Conservation (phyloP, 768 basidiomycete species). For the Psilocybe azurescens region DNA sequence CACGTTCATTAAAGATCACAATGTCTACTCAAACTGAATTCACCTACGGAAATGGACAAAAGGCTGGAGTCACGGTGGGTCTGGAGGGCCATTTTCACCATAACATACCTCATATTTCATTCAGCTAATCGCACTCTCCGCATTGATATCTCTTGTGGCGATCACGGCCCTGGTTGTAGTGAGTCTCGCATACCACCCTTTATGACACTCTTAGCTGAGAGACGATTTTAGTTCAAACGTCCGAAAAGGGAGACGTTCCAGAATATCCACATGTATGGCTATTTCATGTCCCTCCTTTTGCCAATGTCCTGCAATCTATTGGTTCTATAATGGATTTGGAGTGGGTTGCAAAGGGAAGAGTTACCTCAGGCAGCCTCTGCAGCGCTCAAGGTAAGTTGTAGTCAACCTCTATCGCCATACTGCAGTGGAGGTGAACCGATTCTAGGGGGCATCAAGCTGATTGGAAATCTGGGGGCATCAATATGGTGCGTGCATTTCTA, state of each 20-base stretch:
- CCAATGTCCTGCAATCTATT: conserved; percentile 33
- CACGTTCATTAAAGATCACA: conserved; percentile 11
- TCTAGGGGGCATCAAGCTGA: conserved; percentile 22
- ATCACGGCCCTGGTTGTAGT: conserved; percentile 20
- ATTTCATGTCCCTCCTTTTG: conserved; percentile 32
- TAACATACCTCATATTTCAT: neutral
- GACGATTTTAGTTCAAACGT: conserved; percentile 12
- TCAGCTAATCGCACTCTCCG: conserved; percentile 21
- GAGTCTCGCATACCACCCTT: neutral
- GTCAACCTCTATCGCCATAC: neutral
- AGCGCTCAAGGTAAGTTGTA: conserved; percentile 29
- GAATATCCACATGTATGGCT: conserved; percentile 31
- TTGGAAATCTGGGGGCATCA: conserved; percentile 47
- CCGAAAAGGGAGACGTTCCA: conserved; percentile 24
- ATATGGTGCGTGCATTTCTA: conserved; percentile 27
- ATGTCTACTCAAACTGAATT: conserved; percentile 9
- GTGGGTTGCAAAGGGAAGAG: conserved; percentile 30
- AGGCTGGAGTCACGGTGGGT: conserved; percentile 23
- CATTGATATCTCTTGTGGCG: conserved; percentile 20
- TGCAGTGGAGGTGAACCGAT: neutral
- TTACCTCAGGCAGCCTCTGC: conserved; percentile 24
- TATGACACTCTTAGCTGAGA: neutral
- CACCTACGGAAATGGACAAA: conserved; percentile 11
- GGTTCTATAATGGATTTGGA: conserved; percentile 31
- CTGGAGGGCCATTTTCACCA: neutral